Conservation (phyloP, 2,329 filamentous ascomycete genomes). For the Pestalotiopsis sp. region DNA sequence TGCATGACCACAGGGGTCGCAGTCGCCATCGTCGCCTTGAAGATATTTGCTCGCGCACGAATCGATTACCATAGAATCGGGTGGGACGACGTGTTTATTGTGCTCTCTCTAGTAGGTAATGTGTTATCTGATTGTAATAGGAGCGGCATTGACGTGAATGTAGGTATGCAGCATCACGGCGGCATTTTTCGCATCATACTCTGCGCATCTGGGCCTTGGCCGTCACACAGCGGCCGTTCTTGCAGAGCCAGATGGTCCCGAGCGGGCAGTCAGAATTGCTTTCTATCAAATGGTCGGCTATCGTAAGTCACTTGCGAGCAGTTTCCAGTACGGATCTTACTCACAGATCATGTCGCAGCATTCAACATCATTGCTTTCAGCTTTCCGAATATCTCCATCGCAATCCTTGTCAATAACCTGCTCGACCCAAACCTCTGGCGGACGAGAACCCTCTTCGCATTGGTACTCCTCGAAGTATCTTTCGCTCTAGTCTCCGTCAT, state of each 20-base stretch:
- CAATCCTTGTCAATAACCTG: conserved; percentile 27
- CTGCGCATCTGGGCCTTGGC: conserved; percentile 26
- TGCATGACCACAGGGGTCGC: not conserved
- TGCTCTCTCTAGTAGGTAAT: not conserved
- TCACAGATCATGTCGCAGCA: conserved; percentile 6
- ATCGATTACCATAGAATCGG: not conserved
- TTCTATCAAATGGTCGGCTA: conserved; percentile 30
- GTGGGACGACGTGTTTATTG: not conserved
- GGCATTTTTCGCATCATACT: conserved; percentile 26
- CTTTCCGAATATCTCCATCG: conserved; percentile 31
- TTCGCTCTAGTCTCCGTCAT: conserved; percentile 26
- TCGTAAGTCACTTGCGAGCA: conserved; percentile 13
- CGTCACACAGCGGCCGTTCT: conserved; percentile 28
- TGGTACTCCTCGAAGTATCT: conserved; percentile 26
- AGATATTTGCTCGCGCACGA: not conserved
- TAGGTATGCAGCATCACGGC: conserved; percentile 30
- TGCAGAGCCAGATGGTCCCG: conserved; percentile 23
- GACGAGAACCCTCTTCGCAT: conserved; percentile 20
- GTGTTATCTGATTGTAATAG: not conserved
- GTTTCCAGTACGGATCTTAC: too few relatives aligned
- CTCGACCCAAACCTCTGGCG: conserved; percentile 27
- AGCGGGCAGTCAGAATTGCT: conserved; percentile 19
- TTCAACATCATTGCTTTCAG: conserved; percentile 32
- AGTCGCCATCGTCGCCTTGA: not conserved
- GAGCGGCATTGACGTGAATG: not conserved